Base-by-base conservation (phyloP, 208 protist genomes). In the Leishmania turanica region DNA sequence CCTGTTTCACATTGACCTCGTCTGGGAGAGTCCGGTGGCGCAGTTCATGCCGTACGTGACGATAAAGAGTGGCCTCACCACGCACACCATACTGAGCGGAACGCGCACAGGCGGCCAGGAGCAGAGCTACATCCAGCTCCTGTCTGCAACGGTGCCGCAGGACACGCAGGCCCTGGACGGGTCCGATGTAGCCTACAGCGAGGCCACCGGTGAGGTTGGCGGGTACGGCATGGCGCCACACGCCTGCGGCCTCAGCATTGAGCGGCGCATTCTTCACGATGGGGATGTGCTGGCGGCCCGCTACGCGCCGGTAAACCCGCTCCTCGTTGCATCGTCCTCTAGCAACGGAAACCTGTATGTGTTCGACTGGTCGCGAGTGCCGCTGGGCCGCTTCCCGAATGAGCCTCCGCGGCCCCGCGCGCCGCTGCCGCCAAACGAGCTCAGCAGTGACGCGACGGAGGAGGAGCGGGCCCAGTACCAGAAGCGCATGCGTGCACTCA, bases 301-400 rank as follows among this genome's bases (percentile, higher is more conserved):
- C 24, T 96, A 97, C 85, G 96, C 97, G 93, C 88, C 87, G 51
- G 89, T 89, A 1, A 98, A 98, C 75, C 96, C 96, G 42, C 92
- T 97, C 42, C 72, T 98, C 37, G 69, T 97, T 62, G 94, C 86
- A 60, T 94, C 94, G 42, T 81, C 86, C 42, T 97, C 94, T 5
- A 95, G 86, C 79, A 89, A 98, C 79, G 93, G 90, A 19, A 89
- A 90, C 85, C 79, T 88, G 21, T 98, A 98, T 83, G 85, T 98
- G 31, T 97, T 98, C 84, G 96, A 98, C 86, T 97, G 94, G 93
- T 96, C 94, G 65, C 86, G 90, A 0, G 92, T 98, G 58, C 91
- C 94, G 42, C 87, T 97, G 15, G 93, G 94, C 69, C 88, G 90
- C 75, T 96, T 94, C 80, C 96, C 96, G 1, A 98, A 98, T 82